Conservation (phyloP, 2,329 filamentous ascomycete species). For the Sporothrix humicola region DNA sequence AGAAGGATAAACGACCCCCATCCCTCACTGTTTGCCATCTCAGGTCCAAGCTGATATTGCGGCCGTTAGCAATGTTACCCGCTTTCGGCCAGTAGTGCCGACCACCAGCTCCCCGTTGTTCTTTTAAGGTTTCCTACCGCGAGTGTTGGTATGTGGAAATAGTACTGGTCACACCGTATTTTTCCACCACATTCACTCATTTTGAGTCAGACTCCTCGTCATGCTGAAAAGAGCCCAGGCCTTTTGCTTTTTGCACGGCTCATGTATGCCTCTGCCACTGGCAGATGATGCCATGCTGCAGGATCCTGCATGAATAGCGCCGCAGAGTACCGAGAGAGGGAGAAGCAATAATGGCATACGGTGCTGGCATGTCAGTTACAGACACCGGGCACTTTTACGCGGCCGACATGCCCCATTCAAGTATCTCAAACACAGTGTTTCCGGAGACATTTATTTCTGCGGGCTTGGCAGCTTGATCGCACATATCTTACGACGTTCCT, state of each 20-base stretch:
- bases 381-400: background rate
- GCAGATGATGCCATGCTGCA: slow-evolving; percentile 10
- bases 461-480: background rate
- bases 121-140: slow-evolving; percentile 5
- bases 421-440: slow-evolving; percentile 4
- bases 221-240: background rate
- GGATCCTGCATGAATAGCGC: background rate
- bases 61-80: background rate
- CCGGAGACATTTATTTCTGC: background rate
- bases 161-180: background rate
- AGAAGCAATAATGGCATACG: background rate
- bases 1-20: background rate
- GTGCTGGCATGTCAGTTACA: background rate
- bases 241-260: background rate
- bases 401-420: background rate
- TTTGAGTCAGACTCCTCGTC: background rate
- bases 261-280: background rate
- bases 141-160: slow-evolving; percentile 4
- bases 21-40: background rate
- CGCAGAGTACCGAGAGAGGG: background rate
- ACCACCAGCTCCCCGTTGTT: background rate
- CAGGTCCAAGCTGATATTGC: background rate
- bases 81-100: background rate
- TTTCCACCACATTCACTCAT: background rate
- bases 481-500: background rate